Evolutionary conservation across 345 rosid genomes (phyloP).

Genomic region (Citrus medica): DNA sequence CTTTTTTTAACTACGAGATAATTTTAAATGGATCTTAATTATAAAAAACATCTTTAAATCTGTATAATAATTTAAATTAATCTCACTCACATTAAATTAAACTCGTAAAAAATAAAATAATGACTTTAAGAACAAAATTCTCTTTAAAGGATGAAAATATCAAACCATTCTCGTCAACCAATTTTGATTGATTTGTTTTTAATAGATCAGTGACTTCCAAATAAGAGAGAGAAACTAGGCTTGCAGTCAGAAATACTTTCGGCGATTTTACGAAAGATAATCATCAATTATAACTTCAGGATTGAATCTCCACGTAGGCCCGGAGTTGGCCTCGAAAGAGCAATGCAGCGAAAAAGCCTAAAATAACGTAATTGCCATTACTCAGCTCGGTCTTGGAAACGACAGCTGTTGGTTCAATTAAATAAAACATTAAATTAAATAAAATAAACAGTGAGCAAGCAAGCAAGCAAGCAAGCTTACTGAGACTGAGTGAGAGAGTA

Average conservation of each 20-base stretch:
- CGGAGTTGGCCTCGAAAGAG: background rate
- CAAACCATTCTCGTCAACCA: rapidly evolving
- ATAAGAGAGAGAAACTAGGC: too few species aligned
- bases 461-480: background rate
- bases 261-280: too few species aligned
- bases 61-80: rapidly evolving
- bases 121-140: rapidly evolving
- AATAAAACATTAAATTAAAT: too few species aligned
- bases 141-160: too few species aligned
- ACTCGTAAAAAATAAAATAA: too few species aligned
- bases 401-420: background rate
- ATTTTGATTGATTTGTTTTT: too few species aligned
- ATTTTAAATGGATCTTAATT: too few species aligned
- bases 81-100: rapidly evolving
- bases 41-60: too few species aligned
- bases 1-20: too few species aligned
- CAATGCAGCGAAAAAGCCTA: background rate
- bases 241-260: too few species aligned
- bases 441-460: background rate
- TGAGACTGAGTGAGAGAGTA: background rate
- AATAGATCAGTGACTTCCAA: too few species aligned
- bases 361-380: too few species aligned
- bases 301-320: background rate
- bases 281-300: background rate
- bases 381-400: background rate